Evolutionary conservation across 176 grass and related monocot genomes (phyloP).

Genomic region (Typha latifolia): DNA sequence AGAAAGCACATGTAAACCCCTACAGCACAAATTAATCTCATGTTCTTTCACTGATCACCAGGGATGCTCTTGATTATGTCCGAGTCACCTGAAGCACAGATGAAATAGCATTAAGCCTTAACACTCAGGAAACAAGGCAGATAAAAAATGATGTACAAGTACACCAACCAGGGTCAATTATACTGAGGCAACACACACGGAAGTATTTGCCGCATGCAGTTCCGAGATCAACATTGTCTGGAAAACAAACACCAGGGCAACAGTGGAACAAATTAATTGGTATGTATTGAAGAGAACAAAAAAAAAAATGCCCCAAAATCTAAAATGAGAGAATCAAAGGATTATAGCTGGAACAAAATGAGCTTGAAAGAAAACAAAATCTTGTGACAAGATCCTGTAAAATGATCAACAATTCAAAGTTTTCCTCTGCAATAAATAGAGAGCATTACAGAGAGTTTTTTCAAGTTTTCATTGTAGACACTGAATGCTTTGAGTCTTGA

Average conservation of each 20-base stretch:
- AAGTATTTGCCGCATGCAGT: slow-evolving; percentile 95
- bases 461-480: too few species aligned
- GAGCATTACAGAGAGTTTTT: too few species aligned
- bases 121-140: background rate
- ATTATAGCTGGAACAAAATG: too few species aligned
- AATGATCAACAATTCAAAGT: too few species aligned
- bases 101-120: background rate
- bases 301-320: background rate
- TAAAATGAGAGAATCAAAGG: background rate
- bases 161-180: slow-evolving; percentile 67
- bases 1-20: background rate
- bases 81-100: slow-evolving; percentile 59
- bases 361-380: too few species aligned
- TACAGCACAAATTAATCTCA: background rate
- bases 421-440: too few species aligned
- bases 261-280: background rate
- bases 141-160: background rate
- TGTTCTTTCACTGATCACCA: slow-evolving; percentile 49
- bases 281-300: background rate
- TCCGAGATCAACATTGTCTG: slow-evolving; percentile 98
- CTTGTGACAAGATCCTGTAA: too few species aligned
- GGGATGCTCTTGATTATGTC: slow-evolving; percentile 75
- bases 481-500: too few species aligned
- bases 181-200: slow-evolving; percentile 89
- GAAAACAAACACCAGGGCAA: background rate